phyloP scores from a whole-genome alignment of 1,139 yeast species.

The Lodderomyces orthopsilosis region DNA sequence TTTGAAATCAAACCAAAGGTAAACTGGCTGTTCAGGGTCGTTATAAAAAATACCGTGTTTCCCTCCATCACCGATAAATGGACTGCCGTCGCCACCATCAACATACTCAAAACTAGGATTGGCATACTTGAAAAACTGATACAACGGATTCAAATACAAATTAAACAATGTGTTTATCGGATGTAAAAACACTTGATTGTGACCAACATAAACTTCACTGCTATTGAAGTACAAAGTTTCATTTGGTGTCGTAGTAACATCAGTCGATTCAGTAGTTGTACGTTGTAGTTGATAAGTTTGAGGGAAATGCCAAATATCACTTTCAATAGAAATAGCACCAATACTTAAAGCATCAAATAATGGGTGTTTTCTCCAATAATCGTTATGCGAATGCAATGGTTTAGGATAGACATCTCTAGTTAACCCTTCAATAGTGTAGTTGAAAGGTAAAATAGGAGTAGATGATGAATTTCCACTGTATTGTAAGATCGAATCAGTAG shows the following conservation, averaged over 20 bases:
- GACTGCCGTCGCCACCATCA: constrained; percentile 11
- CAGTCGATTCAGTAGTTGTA: constrained; percentile 22
- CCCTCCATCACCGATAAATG: constrained; percentile 15
- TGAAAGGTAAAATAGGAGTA: constrained; percentile 14
- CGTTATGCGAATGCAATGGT: constrained; percentile 71
- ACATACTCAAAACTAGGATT: constrained; percentile 27
- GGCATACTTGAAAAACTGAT: constrained; percentile 44
- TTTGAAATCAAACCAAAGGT: constrained; percentile 45
- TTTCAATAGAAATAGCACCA: constrained; percentile 66
- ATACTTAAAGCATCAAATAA: constrained; percentile 57
- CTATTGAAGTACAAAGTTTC: constrained; percentile 24
- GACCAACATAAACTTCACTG: constrained; percentile 62
- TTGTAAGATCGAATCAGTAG: constrained; percentile 6
- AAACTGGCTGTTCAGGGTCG: constrained; percentile 38
- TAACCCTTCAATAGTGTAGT: constrained; percentile 29
- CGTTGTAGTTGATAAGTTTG: constrained; percentile 24
- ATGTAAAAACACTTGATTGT: constrained; percentile 48
- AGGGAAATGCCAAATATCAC: constrained; percentile 63
- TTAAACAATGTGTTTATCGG: constrained; percentile 43
- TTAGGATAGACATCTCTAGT: constrained; percentile 50
- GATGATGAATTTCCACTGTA: constrained; percentile 10
- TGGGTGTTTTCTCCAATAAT: constrained; percentile 67
- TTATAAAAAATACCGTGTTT: constrained; percentile 38
- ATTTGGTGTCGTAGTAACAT: constrained; percentile 16
- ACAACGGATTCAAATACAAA: constrained; percentile 56